These are phyloP conservation scores for Trichoderma semiorbis DNA, from an alignment of 2,329 filamentous ascomycete genomes.

Conservation along the genomic window DNA sequence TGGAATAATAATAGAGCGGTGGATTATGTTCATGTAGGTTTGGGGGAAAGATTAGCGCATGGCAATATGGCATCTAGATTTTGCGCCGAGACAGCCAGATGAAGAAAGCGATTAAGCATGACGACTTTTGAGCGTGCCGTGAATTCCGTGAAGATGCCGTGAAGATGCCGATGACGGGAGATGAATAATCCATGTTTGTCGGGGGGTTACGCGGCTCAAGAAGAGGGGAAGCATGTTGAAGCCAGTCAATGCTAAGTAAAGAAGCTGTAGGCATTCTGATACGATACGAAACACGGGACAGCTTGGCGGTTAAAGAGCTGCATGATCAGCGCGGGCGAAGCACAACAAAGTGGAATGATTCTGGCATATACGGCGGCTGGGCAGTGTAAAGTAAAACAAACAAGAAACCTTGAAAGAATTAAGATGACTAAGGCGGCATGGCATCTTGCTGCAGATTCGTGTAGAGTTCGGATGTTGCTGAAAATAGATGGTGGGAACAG, in stretches of 20 bases:
- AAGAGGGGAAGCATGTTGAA: not conserved
- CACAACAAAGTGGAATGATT: not conserved
- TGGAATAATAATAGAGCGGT: not conserved
- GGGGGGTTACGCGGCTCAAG: constrained; percentile 2
- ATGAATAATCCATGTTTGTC: not conserved
- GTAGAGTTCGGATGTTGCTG: not conserved
- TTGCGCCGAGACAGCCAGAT: not conserved
- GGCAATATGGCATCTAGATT: not conserved
- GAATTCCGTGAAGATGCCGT: not conserved
- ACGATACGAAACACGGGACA: not conserved
- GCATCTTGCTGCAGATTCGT: not conserved
- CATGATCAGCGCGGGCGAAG: not conserved
- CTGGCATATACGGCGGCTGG: not conserved
- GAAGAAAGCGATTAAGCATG: not conserved
- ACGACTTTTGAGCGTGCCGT: not conserved
- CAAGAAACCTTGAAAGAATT: not conserved
- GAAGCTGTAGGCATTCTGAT: not conserved
- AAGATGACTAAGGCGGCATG: not conserved
- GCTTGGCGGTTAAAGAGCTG: not conserved
- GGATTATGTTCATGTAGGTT: not conserved
- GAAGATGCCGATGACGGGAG: not conserved
- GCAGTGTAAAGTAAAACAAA: not conserved
- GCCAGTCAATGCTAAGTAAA: not conserved
- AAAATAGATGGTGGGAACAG: not conserved
- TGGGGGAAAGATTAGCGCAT: not conserved